Conservation (phyloP, 192 early-diverging fungal genomes). For the Coemansia sp. region DNA sequence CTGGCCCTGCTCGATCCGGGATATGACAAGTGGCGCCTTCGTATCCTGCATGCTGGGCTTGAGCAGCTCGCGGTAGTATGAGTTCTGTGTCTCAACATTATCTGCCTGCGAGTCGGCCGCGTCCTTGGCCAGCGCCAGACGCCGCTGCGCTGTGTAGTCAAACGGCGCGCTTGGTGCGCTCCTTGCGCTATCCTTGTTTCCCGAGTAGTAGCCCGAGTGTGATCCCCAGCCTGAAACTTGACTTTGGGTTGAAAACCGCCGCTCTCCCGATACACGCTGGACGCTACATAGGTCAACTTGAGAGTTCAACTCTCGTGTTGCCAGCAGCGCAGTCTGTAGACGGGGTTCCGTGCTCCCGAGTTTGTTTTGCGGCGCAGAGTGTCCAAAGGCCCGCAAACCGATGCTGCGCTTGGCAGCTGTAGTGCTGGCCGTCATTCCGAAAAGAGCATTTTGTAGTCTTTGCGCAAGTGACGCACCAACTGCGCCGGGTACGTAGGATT, state of each 20-base stretch:
- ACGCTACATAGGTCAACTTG: background rate
- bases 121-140: constrained; percentile 27
- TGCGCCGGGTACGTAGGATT: constrained; percentile 15
- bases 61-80: constrained; percentile 48
- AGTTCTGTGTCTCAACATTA: constrained; percentile 33
- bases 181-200: background rate
- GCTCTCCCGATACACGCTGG: background rate
- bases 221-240: constrained; percentile 40
- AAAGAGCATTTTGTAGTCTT: constrained; percentile 6
- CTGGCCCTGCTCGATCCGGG: constrained; percentile 47
- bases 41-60: constrained; percentile 31
- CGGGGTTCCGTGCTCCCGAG: background rate
- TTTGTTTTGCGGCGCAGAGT: background rate
- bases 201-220: constrained; percentile 21
- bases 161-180: constrained; percentile 9
- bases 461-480: constrained; percentile 8
- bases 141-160: constrained; percentile 38
- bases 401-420: background rate
- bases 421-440: background rate
- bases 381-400: background rate
- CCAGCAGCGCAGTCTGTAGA: background rate
- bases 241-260: constrained; percentile 33
- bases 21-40: constrained; percentile 39
- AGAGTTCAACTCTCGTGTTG: constrained; percentile 3
- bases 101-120: constrained; percentile 32